phyloP scores from a whole-genome alignment of 306 rosid species.

The Astragalus glycyphyllos region DNA sequence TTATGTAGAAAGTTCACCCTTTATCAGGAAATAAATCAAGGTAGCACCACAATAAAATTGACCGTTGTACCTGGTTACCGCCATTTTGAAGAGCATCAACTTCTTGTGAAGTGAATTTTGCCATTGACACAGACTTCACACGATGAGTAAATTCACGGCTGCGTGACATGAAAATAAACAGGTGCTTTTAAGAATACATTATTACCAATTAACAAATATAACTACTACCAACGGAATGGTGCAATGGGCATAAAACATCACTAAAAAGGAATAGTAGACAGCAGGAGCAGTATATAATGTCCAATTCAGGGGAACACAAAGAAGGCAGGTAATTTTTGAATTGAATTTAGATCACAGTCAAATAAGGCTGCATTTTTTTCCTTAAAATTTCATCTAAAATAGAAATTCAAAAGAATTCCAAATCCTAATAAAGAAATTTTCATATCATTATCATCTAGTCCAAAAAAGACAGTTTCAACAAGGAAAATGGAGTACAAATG shows the following conservation, averaged over 20 bases:
- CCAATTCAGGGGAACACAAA: not conserved
- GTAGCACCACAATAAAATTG: not conserved
- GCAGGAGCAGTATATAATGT: slow-evolving; percentile 1
- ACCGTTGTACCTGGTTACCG: slow-evolving; percentile 83
- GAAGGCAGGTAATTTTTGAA: slow-evolving; percentile 2
- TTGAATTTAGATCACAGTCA: not conserved
- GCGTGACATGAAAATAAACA: slow-evolving; percentile 41
- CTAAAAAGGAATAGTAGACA: not conserved
- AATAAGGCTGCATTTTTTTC: slow-evolving; percentile 3
- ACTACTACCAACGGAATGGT: slow-evolving; percentile 3
- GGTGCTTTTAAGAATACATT: slow-evolving; percentile 1
- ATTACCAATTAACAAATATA: slow-evolving; percentile 24
- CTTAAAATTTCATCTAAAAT: slow-evolving; percentile 5
- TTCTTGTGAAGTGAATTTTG: slow-evolving; percentile 88
- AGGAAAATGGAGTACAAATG: not conserved
- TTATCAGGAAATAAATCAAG: slow-evolving; percentile 31
- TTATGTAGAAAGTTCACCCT: slow-evolving; percentile 20
- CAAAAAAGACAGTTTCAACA: not conserved
- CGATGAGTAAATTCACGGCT: slow-evolving; percentile 99
- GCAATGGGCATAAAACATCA: slow-evolving; percentile 13
- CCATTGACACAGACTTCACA: slow-evolving; percentile 96
- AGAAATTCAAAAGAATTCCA: not conserved
- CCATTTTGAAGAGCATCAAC: slow-evolving; percentile 92
- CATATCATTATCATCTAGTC: slow-evolving; percentile 5
- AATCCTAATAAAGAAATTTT: not conserved